These are phyloP conservation scores for Rubia tinctorum DNA, from an alignment of 305 asterid genomes.

Conservation along the genomic window DNA sequence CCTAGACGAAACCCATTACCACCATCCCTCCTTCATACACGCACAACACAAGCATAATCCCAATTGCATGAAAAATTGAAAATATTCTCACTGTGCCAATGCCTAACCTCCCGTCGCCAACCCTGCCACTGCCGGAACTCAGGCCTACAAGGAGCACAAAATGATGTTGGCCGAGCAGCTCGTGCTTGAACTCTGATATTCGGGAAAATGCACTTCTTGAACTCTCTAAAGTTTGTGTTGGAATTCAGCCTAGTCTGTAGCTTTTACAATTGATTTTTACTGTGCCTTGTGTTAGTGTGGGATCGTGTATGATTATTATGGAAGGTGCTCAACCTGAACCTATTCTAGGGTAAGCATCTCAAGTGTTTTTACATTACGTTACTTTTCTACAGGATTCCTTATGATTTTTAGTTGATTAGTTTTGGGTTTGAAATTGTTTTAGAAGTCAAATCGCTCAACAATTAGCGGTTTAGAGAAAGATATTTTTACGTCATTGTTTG, in stretches of 20 bases:
- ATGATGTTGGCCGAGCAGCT: slow-evolving; percentile 91
- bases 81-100: slow-evolving; percentile 4
- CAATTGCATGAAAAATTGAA: neutral
- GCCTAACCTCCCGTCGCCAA: slow-evolving; percentile 27
- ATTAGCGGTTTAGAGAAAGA: too few species aligned
- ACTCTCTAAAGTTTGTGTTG: slow-evolving; percentile 68
- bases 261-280: neutral
- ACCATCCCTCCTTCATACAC: neutral
- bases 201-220: slow-evolving; percentile 93
- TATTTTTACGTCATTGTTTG: neutral
- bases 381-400: neutral
- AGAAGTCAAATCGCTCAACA: too few species aligned
- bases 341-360: too few species aligned
- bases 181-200: slow-evolving; percentile 90
- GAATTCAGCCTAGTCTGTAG: neutral
- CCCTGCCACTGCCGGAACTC: slow-evolving; percentile 26
- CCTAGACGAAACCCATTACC: neutral
- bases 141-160: slow-evolving; percentile 52
- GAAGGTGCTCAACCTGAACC: neutral
- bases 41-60: neutral
- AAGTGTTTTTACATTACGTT: neutral
- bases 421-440: neutral
- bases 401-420: neutral
- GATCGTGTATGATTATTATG: neutral
- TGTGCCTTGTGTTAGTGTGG: neutral